Evolutionary conservation across 192 early-diverging fungal genomes (phyloP), one percentile per base, ranked within the genome.

Genomic region (Diversispora epigaea): DNA sequence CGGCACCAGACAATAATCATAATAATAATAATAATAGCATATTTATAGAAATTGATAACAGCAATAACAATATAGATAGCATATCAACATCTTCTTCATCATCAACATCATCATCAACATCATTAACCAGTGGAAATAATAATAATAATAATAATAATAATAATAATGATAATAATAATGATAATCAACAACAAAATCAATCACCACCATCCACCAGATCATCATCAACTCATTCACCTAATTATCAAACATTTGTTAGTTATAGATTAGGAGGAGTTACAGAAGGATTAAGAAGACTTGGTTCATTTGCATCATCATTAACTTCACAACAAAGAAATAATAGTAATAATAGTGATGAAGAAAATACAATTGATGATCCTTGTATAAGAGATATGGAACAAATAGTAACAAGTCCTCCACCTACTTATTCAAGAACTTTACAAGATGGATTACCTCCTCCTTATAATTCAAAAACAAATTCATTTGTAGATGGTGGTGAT

Each of bases 201-300:
- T 32, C 25, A 32, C 25, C 25, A 32, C 2, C 25, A 17, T 63
- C 61, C 32, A 43, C 12, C 32, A 32, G 25, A 25, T 61, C 61
- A 63, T 7, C 65, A 47, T 67, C 67, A 21, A 19, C 46, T 21
- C 66, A 46, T 52, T 50, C 66, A 52, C 50, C 67, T 32, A 68
- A 40, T 40, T 46, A 68, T 68, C 44, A n/a, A 39, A 68, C 67
- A 54, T 68, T 68, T 39, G 44, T 21, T 39, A 68, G 2, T 49
- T 68, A 68, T 68, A 47, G 46, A 4, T 68, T 68, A 25, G 46
- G 46, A 50, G 67, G 44, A 5, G 21, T 68, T 12, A 12, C 22
- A 25, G 67, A 50, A 25, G 50, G 44, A 14, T 32, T 68, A 21
- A n/a, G 67, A 25, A 21, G 43, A 68, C 50, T 25, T 47, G 67